phyloP scores from a whole-genome alignment of 2,329 filamentous ascomycete genomes.

The Diaporthe longicolla region DNA sequence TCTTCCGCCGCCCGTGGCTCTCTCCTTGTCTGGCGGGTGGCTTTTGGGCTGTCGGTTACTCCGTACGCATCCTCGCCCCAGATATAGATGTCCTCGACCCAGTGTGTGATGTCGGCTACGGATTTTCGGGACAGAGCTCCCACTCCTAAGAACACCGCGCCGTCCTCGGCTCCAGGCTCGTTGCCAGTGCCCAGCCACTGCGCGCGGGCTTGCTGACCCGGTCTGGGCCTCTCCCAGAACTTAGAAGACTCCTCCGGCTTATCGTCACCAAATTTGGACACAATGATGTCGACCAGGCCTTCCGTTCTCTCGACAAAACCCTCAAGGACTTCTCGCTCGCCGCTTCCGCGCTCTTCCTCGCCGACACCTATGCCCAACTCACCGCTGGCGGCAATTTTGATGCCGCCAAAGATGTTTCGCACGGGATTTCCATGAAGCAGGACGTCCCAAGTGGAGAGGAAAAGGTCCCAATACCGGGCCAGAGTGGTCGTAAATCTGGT shows the following conservation, averaged over 20 bases:
- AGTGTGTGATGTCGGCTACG: conserved; percentile 80
- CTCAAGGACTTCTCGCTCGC: conserved; percentile 92
- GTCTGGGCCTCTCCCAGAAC: conserved; percentile 46
- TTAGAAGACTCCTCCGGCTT: conserved; percentile 49
- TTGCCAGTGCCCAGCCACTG: conserved; percentile 82
- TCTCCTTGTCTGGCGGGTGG: conserved; percentile 68
- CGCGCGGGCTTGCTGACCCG: conserved; percentile 45
- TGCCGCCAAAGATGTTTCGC: conserved; percentile 81
- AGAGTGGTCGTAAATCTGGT: conserved; percentile 80
- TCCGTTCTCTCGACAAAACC: conserved; percentile 85
- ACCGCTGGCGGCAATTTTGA: conserved; percentile 90
- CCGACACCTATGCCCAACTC: conserved; percentile 95
- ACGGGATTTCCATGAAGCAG: conserved; percentile 91
- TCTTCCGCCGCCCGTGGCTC: conserved; percentile 49
- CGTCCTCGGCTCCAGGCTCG: conserved; percentile 80
- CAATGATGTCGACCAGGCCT: conserved; percentile 88
- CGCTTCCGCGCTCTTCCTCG: conserved; percentile 94
- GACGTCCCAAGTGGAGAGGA: conserved; percentile 84
- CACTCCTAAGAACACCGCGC: conserved; percentile 86
- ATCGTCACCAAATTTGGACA: conserved; percentile 83
- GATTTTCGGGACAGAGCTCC: conserved; percentile 81
- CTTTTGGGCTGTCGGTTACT: conserved; percentile 82
- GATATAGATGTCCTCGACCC: conserved; percentile 90
- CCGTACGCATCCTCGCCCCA: conserved; percentile 91
- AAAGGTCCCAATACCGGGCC: conserved; percentile 84